Conservation (phyloP, 2,329 filamentous ascomycete genomes). For the Calonectria montana region DNA sequence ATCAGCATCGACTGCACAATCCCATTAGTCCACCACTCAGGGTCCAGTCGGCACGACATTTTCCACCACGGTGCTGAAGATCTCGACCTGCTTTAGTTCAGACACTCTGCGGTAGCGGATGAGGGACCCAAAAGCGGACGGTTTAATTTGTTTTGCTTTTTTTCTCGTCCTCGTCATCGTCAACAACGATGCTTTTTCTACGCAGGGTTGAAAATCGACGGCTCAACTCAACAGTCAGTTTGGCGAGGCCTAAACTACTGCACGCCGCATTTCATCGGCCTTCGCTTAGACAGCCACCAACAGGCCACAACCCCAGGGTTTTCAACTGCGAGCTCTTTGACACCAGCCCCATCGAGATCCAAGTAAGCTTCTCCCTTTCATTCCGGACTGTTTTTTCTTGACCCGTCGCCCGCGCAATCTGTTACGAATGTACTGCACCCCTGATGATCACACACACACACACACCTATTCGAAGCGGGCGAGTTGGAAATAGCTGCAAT, state of each 20-base stretch:
- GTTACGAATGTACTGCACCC: not conserved
- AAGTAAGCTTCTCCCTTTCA: constrained; percentile 17
- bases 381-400: constrained; percentile 9
- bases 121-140: not conserved
- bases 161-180: not conserved
- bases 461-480: not conserved
- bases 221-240: not conserved
- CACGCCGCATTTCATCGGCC: not conserved
- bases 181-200: not conserved
- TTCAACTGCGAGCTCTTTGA: not conserved
- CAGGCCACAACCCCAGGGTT: not conserved
- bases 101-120: not conserved
- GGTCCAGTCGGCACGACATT: not conserved
- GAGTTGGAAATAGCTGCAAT: not conserved
- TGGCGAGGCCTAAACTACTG: not conserved
- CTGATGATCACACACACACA: constrained; percentile 10
- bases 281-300: not conserved
- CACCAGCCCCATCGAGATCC: not conserved
- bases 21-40: not conserved
- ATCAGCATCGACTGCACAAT: constrained; percentile 1
- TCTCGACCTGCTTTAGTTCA: not conserved
- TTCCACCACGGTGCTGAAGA: not conserved
- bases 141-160: not conserved
- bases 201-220: not conserved
- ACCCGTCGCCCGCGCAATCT: not conserved